Base-by-base conservation (phyloP, 495 filamentous ascomycete genomes). In the Podospora tetraspora region DNA sequence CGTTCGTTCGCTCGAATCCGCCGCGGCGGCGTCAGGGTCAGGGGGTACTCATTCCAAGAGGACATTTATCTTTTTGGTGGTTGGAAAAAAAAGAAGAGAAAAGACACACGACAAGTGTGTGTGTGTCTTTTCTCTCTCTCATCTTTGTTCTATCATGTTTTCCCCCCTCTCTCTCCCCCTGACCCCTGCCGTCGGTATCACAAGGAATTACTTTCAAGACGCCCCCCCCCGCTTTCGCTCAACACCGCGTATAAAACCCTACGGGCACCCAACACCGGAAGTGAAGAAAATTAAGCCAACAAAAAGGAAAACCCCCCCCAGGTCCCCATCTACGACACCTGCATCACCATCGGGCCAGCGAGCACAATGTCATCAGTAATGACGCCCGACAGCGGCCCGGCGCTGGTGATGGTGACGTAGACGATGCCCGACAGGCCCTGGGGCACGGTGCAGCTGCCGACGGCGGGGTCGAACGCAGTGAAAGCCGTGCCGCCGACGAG, bases 351-450 rank as follows among this genome's bases (percentile, higher is more conserved):
- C 24, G 82, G 82, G 2, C 84, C 84, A 62, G 84, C 84, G 59
- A 86, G 72, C 64, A 81, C 82, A 70, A 82, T 80, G 21, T 83
- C 82, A 69, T 87, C 84, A 2, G 82, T 81, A 57, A 86, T 70
- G 43, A 75, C 70, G 59, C 79, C 83, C 22, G 67, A 72, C 62
- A 80, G 72, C 19, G 83, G 83, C 0, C 71, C 76, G 25, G 75
- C 77, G 66, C 73, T 84, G 61, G 84, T 80, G 65, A 88, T 73
- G 62, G 79, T 84, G 74, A 87, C 79, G 69, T 85, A 88, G 67
- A 81, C 80, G 66, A 86, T 77, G 22, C 86, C 86, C n/a, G 81
- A 79, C 34, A 88, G 70, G 66, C 77, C 77, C 66, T 79, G 76
- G 30, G 86, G 84, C 4, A 87, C 79, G 8, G 73, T 73, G 72